Conservation (phyloP, 2,329 filamentous ascomycete genomes). For the Aspergillus udagawae region DNA sequence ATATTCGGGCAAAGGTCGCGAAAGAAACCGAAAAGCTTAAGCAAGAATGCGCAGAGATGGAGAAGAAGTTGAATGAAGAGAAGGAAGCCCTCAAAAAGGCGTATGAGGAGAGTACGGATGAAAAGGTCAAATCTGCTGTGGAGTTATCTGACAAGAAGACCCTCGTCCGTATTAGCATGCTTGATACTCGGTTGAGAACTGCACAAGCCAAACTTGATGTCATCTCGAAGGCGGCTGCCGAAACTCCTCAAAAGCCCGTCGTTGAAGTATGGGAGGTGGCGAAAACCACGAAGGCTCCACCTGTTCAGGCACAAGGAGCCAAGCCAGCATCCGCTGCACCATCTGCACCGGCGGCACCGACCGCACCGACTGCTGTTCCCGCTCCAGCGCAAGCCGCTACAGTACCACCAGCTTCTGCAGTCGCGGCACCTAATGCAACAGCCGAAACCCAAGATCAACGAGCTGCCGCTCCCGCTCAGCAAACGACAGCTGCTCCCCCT, state of each 20-base stretch:
- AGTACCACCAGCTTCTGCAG: slow-evolving; percentile 2
- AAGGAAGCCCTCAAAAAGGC: slow-evolving; percentile 41
- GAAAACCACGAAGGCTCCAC: slow-evolving; percentile 58
- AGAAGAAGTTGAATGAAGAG: slow-evolving; percentile 38
- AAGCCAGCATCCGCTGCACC: slow-evolving; percentile 25
- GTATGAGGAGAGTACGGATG: slow-evolving; percentile 56
- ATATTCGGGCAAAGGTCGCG: slow-evolving; percentile 50
- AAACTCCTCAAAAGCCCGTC: slow-evolving; percentile 80
- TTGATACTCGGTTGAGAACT: slow-evolving; percentile 62
- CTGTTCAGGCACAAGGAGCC: slow-evolving; percentile 30
- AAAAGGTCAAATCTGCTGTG: slow-evolving; percentile 55
- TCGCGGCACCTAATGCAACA: background rate
- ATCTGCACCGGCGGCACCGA: slow-evolving; percentile 19
- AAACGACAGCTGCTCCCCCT: slow-evolving; percentile 5
- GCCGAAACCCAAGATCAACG: slow-evolving; percentile 1
- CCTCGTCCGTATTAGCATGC: slow-evolving; percentile 71
- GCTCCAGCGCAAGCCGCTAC: slow-evolving; percentile 11
- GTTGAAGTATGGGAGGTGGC: slow-evolving; percentile 82
- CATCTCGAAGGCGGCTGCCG: slow-evolving; percentile 74
- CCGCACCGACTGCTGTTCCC: slow-evolving; percentile 16
- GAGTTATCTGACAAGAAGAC: slow-evolving; percentile 72
- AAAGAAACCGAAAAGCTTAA: slow-evolving; percentile 41
- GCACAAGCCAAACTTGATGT: slow-evolving; percentile 70
- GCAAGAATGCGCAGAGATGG: slow-evolving; percentile 29
- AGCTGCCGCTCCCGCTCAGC: slow-evolving; percentile 10